Evolutionary conservation across 805 yeast genomes (phyloP).

Genomic region (Wickerhamiella brachini): DNA sequence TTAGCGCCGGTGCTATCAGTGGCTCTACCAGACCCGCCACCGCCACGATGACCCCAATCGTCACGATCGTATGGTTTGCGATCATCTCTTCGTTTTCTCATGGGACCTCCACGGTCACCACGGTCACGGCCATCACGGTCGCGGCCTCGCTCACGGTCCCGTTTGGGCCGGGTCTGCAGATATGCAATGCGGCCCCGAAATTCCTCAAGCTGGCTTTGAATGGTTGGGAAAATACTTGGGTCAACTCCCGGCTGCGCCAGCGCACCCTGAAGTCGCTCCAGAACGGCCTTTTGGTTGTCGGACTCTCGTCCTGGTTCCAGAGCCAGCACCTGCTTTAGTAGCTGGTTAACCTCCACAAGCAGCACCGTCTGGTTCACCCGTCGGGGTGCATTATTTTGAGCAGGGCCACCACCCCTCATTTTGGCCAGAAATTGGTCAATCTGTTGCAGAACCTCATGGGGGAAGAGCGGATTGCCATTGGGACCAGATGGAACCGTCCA

Average conservation of each 20-base stretch:
- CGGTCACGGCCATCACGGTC: neutral
- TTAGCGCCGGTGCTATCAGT: constrained; percentile 10
- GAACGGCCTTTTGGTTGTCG: constrained; percentile 19
- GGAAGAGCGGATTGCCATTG: constrained; percentile 59
- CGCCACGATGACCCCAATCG: neutral
- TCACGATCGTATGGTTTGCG: neutral
- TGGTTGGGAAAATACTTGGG: constrained; percentile 17
- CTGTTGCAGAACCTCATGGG: constrained; percentile 48
- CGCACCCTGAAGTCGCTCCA: constrained; percentile 20
- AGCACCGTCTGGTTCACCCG: constrained; percentile 17
- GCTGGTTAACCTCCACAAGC: constrained; percentile 21
- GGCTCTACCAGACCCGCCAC: neutral
- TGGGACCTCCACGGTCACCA: neutral
- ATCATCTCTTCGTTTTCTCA: neutral
- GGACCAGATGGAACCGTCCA: constrained; percentile 62
- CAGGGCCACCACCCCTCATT: neutral
- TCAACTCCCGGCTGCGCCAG: constrained; percentile 21
- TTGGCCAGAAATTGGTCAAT: constrained; percentile 53
- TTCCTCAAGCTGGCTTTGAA: constrained; percentile 21
- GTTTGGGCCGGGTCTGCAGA: neutral
- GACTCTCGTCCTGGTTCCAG: constrained; percentile 16
- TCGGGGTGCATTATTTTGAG: neutral
- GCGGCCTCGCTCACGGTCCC: neutral
- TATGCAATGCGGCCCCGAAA: constrained; percentile 6
- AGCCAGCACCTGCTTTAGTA: constrained; percentile 8